These are phyloP conservation scores for Notholithocarpus densiflorus DNA, from an alignment of 306 rosid genomes.

Conservation along the genomic window DNA sequence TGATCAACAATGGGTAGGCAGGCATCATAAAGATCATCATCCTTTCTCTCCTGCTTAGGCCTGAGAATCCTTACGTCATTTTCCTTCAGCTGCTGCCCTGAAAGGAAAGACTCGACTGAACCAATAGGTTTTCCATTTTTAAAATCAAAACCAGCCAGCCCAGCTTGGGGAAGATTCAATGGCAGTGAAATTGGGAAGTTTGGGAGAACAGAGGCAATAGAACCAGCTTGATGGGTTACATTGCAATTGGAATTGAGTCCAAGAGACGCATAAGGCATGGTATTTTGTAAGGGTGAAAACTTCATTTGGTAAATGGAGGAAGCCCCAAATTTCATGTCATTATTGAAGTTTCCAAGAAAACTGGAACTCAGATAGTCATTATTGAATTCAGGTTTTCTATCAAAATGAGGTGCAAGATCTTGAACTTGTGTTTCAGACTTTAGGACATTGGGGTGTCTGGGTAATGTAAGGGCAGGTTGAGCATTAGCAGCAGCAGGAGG, in stretches of 20 bases:
- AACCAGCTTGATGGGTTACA: slow-evolving; percentile 33
- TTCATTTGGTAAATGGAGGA: slow-evolving; percentile 59
- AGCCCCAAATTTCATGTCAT: slow-evolving; percentile 54
- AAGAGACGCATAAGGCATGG: slow-evolving; percentile 46
- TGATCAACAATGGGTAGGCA: slow-evolving; percentile 43
- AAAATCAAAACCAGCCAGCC: slow-evolving; percentile 42
- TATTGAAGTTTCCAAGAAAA: slow-evolving; percentile 47
- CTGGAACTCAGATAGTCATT: slow-evolving; percentile 42
- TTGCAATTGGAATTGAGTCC: slow-evolving; percentile 39
- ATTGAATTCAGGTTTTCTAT: slow-evolving; percentile 58
- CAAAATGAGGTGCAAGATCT: slow-evolving; percentile 51
- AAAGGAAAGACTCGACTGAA: slow-evolving; percentile 45
- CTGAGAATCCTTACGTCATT: slow-evolving; percentile 45
- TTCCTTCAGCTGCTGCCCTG: slow-evolving; percentile 58
- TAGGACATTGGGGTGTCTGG: slow-evolving; percentile 29
- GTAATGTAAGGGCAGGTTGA: slow-evolving; percentile 36
- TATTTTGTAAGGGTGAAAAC: slow-evolving; percentile 41
- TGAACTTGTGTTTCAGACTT: slow-evolving; percentile 48
- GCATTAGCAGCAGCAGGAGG: slow-evolving; percentile 32
- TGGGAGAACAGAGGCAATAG: slow-evolving; percentile 43
- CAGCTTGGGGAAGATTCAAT: slow-evolving; percentile 48
- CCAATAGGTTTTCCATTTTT: slow-evolving; percentile 37
- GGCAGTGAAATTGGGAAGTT: slow-evolving; percentile 67
- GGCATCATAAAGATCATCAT: slow-evolving; percentile 37
- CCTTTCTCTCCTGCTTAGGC: slow-evolving; percentile 72